phyloP scores from a whole-genome alignment of 495 filamentous ascomycete genomes.

The Collariella sp. region DNA sequence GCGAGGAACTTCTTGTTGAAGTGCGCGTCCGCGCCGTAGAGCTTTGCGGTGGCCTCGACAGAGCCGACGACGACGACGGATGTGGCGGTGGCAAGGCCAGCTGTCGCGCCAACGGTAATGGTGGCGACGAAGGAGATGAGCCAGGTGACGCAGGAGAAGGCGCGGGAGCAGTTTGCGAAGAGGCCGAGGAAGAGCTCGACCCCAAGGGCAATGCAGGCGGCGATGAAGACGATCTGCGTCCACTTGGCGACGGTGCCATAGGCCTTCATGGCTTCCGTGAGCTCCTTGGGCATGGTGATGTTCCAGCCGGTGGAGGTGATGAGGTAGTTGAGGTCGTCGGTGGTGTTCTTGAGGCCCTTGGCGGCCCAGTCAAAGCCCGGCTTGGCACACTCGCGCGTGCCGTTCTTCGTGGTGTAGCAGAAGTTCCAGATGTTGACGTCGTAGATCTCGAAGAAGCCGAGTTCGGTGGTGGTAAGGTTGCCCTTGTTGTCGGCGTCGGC shows the following conservation, averaged over 20 bases:
- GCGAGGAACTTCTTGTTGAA: conserved; percentile 62
- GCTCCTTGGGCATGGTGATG: conserved; percentile 49
- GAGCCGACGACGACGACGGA: conserved; percentile 57
- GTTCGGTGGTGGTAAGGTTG: conserved; percentile 44
- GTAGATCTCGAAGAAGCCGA: conserved; percentile 68
- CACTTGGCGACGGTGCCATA: conserved; percentile 69
- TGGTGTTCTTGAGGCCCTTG: conserved; percentile 47
- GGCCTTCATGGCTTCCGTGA: conserved; percentile 56
- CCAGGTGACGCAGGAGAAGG: conserved; percentile 43
- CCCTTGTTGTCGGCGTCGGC: conserved; percentile 9
- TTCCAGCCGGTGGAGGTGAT: conserved; percentile 29
- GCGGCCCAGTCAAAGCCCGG: conserved; percentile 72
- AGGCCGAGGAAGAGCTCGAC: conserved; percentile 74
- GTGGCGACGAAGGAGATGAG: conserved; percentile 44
- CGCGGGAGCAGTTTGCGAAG: conserved; percentile 49
- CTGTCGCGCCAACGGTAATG: conserved; percentile 52
- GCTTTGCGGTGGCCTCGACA: conserved; percentile 52
- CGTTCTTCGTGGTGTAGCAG: conserved; percentile 51
- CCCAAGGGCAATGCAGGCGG: conserved; percentile 59
- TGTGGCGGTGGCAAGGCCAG: conserved; percentile 51
- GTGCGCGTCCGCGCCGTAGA: conserved; percentile 55
- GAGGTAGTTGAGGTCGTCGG: conserved; percentile 41
- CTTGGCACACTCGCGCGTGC: conserved; percentile 48
- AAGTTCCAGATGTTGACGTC: conserved; percentile 78
- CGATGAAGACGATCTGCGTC: conserved; percentile 70